Base-by-base conservation (phyloP, 371 early-diverging fungal species). In the Syncephalastrum racemosum region DNA sequence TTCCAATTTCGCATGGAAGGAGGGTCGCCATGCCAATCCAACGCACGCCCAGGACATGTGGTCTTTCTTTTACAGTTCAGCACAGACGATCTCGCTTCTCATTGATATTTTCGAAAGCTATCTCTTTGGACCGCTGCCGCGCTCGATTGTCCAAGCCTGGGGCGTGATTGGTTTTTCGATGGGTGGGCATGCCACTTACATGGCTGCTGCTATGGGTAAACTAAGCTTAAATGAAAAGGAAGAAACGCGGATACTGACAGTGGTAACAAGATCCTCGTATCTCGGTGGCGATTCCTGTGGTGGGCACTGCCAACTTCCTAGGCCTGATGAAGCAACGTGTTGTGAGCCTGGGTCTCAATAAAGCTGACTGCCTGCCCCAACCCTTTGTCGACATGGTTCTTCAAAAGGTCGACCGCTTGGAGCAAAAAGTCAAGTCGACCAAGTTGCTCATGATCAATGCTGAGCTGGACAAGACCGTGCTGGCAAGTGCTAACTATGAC, bases 11-110 rank as follows among this genome's bases (percentile, higher is more conserved):
- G 62, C 60, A 15, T 81, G 82, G 82, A 53, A 58, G 4, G 68
- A 68, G 16, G 66, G 67, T 8, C 42, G 43, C 1, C 47, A 71
- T 19, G 46, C 58, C 7, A 84, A 84, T 60, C 59, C 61, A 4
- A 62, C 58, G 19, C 82, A 83, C 64, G 82, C 76, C 2, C 18
- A 73, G 39, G 83, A 85, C 59, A 83, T 85, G 83, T 83, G 73
- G 71, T 47, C 64, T 4, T 70, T 77, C 53, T 66, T 77, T 18
- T 44, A 70, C 40, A 63, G 68, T 4, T 75, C 77, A 7, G 64
- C 81, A 0, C 46, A 59, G 1, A 80, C 80, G 4, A 67, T 81
- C 0, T 72, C 77, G 4, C 68, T 64, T n/a, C 50, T 85, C 36
- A 80, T 83, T 22, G 81, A 82, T 62, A 67, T 76, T 0, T 23